Evolutionary conservation across 2,329 filamentous ascomycete genomes (phyloP).

Genomic region (Tolypocladium album): DNA sequence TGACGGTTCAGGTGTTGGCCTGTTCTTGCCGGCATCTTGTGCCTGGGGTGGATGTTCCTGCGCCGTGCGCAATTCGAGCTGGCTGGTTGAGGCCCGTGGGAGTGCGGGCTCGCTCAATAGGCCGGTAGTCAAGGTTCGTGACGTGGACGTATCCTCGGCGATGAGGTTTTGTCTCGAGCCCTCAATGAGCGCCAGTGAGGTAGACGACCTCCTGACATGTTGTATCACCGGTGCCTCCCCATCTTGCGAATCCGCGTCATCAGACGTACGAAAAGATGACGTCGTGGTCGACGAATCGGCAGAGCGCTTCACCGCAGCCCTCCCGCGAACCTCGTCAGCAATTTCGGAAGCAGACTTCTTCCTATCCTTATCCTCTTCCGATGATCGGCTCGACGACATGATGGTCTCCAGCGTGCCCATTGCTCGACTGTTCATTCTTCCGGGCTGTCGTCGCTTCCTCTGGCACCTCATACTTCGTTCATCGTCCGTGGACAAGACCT

Average conservation of each 20-base stretch:
- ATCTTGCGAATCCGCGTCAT: conserved; percentile 13
- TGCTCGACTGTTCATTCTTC: conserved; percentile 38
- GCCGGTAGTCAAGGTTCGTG: conserved; percentile 24
- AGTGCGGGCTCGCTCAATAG: conserved; percentile 45
- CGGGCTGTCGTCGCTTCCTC: conserved; percentile 28
- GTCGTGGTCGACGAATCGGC: conserved; percentile 18
- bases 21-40: conserved; percentile 5
- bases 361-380: conserved; percentile 49
- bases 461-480: conserved; percentile 31
- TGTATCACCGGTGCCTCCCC: conserved; percentile 8
- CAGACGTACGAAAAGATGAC: conserved; percentile 17
- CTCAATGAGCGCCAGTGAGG: conserved; percentile 26
- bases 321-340: conserved; percentile 41
- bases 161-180: conserved; percentile 21
- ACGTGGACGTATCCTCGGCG: conserved; percentile 15
- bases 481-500: conserved; percentile 46
- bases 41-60: conserved; percentile 15
- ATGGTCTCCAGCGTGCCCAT: conserved; percentile 56
- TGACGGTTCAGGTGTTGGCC: neutral
- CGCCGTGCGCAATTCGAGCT: conserved; percentile 34
- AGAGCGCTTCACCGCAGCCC: conserved; percentile 28
- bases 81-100: conserved; percentile 43
- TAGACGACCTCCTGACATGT: conserved; percentile 15
- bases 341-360: conserved; percentile 49
- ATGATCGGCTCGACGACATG: conserved; percentile 55